Evolutionary conservation across 768 basidiomycete genomes (phyloP).

Genomic region (Mycena indigotica): DNA sequence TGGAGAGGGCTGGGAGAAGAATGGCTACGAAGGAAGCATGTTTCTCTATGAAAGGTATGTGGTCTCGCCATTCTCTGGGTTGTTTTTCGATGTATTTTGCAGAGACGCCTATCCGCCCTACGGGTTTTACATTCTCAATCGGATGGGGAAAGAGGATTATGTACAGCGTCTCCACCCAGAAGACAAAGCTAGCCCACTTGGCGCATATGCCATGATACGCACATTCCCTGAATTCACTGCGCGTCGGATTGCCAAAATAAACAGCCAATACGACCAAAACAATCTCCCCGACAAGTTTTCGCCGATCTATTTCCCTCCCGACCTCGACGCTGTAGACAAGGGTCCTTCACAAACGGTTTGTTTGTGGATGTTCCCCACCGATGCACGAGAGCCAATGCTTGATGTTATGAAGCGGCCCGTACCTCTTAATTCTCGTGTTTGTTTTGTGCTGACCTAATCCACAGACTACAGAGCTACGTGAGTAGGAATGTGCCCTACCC

Average conservation of each 20-base stretch:
- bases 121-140: conserved; percentile 83
- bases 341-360: conserved; percentile 63
- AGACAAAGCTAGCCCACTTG: conserved; percentile 66
- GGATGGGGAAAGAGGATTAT: conserved; percentile 78
- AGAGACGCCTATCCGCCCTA: conserved; percentile 81
- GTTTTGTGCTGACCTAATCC: background rate
- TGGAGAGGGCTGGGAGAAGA: conserved; percentile 77
- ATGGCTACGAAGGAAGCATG: conserved; percentile 86
- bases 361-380: conserved; percentile 74
- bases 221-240: conserved; percentile 71
- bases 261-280: conserved; percentile 32
- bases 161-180: conserved; percentile 75
- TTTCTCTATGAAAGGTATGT: conserved; percentile 84
- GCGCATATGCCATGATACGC: conserved; percentile 71
- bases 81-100: conserved; percentile 7
- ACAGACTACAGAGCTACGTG: conserved; percentile 66
- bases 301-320: conserved; percentile 48
- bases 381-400: conserved; percentile 69
- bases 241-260: conserved; percentile 44
- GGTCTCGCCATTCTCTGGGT: conserved; percentile 2
- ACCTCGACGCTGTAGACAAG: conserved; percentile 53
- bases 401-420: conserved; percentile 71
- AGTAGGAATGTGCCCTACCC: conserved; percentile 71
- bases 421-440: conserved; percentile 8
- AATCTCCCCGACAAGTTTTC: conserved; percentile 48